Conservation (phyloP, 2,329 filamentous ascomycete species). For the Aspergillus novoparasiticus region DNA sequence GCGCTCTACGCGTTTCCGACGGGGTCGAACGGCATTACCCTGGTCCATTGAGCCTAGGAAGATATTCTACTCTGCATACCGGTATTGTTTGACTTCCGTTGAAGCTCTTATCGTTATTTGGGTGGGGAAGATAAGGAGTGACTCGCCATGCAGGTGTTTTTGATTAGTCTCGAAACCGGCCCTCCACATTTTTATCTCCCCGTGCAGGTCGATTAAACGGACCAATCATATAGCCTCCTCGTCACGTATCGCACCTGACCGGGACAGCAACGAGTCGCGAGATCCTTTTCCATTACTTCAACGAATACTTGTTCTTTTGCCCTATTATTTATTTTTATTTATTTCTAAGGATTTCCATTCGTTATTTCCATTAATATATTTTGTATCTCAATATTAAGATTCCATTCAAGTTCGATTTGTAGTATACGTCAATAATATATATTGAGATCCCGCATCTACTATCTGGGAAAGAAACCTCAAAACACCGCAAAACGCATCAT, state of each 20-base stretch:
- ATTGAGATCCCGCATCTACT: too few relatives aligned
- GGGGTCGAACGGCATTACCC: not conserved
- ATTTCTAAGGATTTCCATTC: fast-evolving
- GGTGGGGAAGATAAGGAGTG: not conserved
- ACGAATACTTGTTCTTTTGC: too few relatives aligned
- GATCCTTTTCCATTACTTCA: too few relatives aligned
- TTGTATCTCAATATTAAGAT: too few relatives aligned
- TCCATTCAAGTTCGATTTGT: too few relatives aligned
- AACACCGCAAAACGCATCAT: not conserved
- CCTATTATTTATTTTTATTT: too few relatives aligned
- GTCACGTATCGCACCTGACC: not conserved
- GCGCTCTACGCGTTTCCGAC: constrained; percentile 11
- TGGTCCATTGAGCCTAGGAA: not conserved
- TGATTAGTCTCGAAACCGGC: not conserved
- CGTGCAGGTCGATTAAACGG: constrained; percentile 6
- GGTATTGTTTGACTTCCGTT: not conserved
- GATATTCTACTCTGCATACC: not conserved
- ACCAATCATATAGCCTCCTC: constrained; percentile 5
- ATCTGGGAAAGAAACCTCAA: too few relatives aligned
- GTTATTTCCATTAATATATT: too few relatives aligned
- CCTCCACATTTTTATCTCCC: not conserved
- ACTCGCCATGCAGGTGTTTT: not conserved
- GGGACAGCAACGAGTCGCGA: not conserved
- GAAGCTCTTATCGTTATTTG: not conserved
- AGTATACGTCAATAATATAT: too few relatives aligned